Conservation (phyloP, 768 basidiomycete species). For the Daedaleopsis sinensis region DNA sequence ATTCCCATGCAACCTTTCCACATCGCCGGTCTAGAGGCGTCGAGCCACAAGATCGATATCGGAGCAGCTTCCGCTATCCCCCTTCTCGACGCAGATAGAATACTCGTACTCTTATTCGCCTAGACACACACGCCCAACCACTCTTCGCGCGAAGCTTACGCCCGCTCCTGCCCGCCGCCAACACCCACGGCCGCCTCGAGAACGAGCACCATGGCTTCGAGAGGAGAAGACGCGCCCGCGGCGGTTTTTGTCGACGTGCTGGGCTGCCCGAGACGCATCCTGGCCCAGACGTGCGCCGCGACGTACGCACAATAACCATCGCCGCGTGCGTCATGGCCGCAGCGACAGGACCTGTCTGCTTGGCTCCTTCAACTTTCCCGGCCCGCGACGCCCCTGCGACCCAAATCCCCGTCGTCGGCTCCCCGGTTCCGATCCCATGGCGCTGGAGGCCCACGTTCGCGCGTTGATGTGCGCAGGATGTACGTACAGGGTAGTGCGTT, state of each 20-base stretch:
- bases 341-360: not conserved
- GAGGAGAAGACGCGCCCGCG: not conserved
- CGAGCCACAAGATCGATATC: not conserved
- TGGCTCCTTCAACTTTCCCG: not conserved
- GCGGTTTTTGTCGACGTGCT: not conserved
- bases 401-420: slow-evolving; percentile 14
- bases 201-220: not conserved
- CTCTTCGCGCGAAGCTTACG: not conserved
- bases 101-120: too few species aligned
- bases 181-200: not conserved
- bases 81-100: too few species aligned
- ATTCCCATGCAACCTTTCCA: not conserved
- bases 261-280: not conserved
- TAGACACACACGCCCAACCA: not conserved
- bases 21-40: not conserved
- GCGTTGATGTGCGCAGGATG: not conserved
- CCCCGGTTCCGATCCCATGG: slow-evolving; percentile 15
- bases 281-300: too few species aligned
- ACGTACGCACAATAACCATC: not conserved
- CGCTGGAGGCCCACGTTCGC: slow-evolving; percentile 1
- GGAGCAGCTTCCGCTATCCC: not conserved
- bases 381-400: not conserved
- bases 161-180: not conserved
- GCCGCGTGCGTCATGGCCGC: not conserved
- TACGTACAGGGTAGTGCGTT: slow-evolving; percentile 4